phyloP scores from a whole-genome alignment of 169 alveolate species.

The Amoebophrya sp. region DNA sequence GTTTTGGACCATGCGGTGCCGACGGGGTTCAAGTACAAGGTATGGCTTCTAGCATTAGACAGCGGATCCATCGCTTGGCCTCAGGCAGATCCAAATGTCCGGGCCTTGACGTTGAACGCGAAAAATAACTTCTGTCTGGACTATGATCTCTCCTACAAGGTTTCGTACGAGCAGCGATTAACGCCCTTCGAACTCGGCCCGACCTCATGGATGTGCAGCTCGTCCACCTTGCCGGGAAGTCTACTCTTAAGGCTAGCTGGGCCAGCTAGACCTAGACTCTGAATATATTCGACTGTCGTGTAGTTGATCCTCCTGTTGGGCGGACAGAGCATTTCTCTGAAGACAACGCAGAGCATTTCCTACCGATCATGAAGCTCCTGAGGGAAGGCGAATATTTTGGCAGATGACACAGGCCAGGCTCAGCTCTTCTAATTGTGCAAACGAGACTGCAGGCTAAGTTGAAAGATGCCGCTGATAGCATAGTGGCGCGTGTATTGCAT shows the following conservation, averaged over 20 bases:
- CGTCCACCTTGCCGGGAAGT: constrained; percentile 45
- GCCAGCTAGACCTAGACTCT: too few relatives aligned
- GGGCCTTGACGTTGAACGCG: neutral
- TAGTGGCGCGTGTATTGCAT: constrained; percentile 33
- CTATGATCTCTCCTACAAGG: constrained; percentile 37
- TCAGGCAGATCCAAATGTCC: neutral
- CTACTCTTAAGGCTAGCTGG: too few relatives aligned
- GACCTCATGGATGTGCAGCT: constrained; percentile 47
- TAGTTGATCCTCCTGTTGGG: too few relatives aligned
- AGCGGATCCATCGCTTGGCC: neutral
- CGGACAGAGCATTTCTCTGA: too few relatives aligned
- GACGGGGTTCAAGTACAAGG: constrained; percentile 38
- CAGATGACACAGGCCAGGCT: neutral
- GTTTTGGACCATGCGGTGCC: constrained; percentile 51
- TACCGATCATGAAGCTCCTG: too few relatives aligned
- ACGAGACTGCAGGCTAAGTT: neutral
- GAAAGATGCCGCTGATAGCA: neutral
- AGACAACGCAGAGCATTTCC: too few relatives aligned
- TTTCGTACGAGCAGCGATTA: constrained; percentile 39
- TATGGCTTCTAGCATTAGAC: neutral
- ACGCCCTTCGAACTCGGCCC: constrained; percentile 49
- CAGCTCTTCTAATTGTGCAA: neutral
- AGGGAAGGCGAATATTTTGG: constrained; percentile 27
- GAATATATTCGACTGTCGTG: too few relatives aligned
- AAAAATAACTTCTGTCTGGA: constrained; percentile 35